Evolutionary conservation across 768 basidiomycete genomes (phyloP).

Genomic region (Termitomyces bulborhizus): DNA sequence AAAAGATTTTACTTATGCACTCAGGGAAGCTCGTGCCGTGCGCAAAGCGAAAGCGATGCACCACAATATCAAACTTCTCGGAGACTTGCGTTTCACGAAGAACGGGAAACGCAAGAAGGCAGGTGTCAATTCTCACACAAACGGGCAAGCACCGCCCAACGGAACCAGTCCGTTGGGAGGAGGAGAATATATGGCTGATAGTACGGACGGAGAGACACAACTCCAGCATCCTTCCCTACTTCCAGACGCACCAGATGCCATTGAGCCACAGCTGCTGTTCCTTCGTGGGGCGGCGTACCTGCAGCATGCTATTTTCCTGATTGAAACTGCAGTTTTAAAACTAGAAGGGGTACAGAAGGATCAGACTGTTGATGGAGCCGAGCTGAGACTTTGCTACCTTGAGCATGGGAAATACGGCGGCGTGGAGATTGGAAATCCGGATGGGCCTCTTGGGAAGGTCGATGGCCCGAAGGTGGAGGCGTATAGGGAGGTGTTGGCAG

Average conservation of each 20-base stretch:
- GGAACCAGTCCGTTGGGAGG: conserved; percentile 46
- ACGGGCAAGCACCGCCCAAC: conserved; percentile 63
- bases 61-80: conserved; percentile 30
- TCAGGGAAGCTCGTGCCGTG: conserved; percentile 67
- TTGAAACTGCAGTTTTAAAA: conserved; percentile 65
- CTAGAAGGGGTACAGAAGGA: conserved; percentile 65
- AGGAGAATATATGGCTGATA: conserved; percentile 37
- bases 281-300: conserved; percentile 79
- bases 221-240: conserved; percentile 67
- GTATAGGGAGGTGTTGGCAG: conserved; percentile 56
- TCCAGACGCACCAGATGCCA: conserved; percentile 78
- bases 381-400: conserved; percentile 72
- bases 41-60: conserved; percentile 63
- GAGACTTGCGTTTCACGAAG: conserved; percentile 29
- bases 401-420: conserved; percentile 77
- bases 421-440: conserved; percentile 75
- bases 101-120: conserved; percentile 53
- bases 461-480: conserved; percentile 55
- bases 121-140: conserved; percentile 31
- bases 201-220: conserved; percentile 44
- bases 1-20: conserved; percentile 76
- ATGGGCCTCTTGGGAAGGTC: conserved; percentile 64
- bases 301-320: conserved; percentile 68
- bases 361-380: conserved; percentile 59
- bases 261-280: conserved; percentile 82